Base-by-base conservation (phyloP, 2,329 filamentous ascomycete species). In the Fusarium succisae region DNA sequence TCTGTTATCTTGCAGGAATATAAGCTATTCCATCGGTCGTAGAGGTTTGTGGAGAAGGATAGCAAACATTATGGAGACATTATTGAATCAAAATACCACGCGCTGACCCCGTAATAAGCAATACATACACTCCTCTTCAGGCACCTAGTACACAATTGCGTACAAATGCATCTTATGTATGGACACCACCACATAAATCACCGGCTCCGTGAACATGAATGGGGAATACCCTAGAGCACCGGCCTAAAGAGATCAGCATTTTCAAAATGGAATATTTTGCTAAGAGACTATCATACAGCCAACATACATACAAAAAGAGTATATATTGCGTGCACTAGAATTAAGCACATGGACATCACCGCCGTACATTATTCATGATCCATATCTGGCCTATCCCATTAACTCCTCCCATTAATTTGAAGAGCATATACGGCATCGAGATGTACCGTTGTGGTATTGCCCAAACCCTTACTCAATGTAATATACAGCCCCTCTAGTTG, bases 311-410 rank as follows among this genome's bases (percentile, higher is more conserved):
- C 24, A 60, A 69, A 35, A 63, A 56, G 13, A 56, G 44, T 53
- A 45, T 65, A 63, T 70, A 68, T 66, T 72, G 63, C 63, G 73
- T 58, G 60, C 54, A 61, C 43, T 56, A 70, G 61, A 58, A 59
- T 59, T 55, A 66, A 70, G 71, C 61, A 72, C 64, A 45, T 73
- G 53, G 47, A 54, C 55, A 59, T 55, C 47, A 41, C 63, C 61
- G 72, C 60, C 66, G 51, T 63, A 70, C 76, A 70, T 77, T 69
- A 75, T 56, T 68, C 67, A 70, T 75, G 48, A 69, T 47, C 54
- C 61, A 66, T 61, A 58, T 53, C 39, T 41, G 55, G 48, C 45
- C 51, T 48, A 47, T 63, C 44, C 45, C 41, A 67, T 69, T 55
- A 77, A 72, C 43, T 61, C 56, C 63, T 57, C 57, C 57, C 20